Base-by-base conservation (phyloP, 257 asterid species). In the Solanum sejunctum region DNA sequence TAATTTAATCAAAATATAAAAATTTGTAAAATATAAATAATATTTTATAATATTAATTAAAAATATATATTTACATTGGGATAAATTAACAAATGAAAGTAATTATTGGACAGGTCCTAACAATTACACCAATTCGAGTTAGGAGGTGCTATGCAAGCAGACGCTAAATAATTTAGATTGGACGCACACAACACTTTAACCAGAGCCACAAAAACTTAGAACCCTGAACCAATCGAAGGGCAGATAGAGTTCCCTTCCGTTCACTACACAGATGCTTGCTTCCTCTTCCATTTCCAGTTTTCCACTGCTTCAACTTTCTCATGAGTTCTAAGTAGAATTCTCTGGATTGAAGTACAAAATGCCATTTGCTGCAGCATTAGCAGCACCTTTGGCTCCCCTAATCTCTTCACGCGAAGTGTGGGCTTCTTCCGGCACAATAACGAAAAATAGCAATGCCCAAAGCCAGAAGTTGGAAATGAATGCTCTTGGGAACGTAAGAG, bases 401-500 rank as follows among this genome's bases (percentile, higher is more conserved):
- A 51, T 77, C 60, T 52, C 63, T 51, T 77, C 82, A 49, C 82
- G 8, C 52, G 51, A 23, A 77, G 63, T 77, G 26, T 77, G 82
- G 82, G 80, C 81, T 66, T 47, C 85, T 61, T 83, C 80, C 4
- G 64, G 81, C 41, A 49, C 85, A 52, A 43, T 83, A 12, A 69
- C 52, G 45, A 83, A 83, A 73, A 69, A 57, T 52, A 49, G 89
- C 88, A 92, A 83, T 89, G 58, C 80, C 91, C 86, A 88, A 84
- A 86, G 88, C 84, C 89, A 82, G 41, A 92, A 86, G 32, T 17
- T 81, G 66, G 80, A 87, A 61, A 80, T 91, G 17, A 92, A 92
- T 17, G 91, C 91, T 61, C 73, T 91, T 82, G 92, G 90, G 84
- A 92, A 90, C 51, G 54, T 91, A 28, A 85, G 70, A 77, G 94